Evolutionary conservation across 1,139 yeast genomes (phyloP).

Genomic region (Suhomyces chickasaworum): DNA sequence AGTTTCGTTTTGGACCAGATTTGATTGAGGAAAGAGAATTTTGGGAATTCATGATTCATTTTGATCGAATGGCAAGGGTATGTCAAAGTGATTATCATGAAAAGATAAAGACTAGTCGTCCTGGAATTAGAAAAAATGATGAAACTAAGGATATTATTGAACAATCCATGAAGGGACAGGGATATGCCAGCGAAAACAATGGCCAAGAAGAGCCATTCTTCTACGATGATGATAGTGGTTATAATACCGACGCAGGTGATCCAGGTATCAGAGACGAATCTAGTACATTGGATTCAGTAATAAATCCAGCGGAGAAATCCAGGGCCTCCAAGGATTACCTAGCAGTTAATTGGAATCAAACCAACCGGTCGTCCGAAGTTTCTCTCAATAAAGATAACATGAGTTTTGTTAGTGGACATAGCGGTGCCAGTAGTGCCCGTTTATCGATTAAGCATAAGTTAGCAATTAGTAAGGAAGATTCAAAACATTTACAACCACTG

Average conservation of each 20-base stretch:
- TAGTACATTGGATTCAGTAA: constrained; percentile 7
- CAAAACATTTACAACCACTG: constrained; percentile 3
- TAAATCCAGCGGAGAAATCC: constrained; percentile 2
- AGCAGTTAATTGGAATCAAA: constrained; percentile 1
- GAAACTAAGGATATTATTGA: constrained; percentile 6
- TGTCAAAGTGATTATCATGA: constrained; percentile 14
- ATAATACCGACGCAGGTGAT: constrained; percentile 4
- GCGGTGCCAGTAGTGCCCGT: constrained; percentile 7
- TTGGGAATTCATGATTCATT: constrained; percentile 52
- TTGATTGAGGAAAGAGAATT: constrained; percentile 64
- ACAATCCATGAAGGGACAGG: constrained; percentile 8
- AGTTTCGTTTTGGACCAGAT: constrained; percentile 65
- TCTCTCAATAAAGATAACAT: constrained; percentile 2
- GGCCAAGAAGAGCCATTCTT: neutral
- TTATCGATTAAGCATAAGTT: constrained; percentile 6
- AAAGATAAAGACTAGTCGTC: constrained; percentile 1
- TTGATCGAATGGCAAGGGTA: constrained; percentile 19
- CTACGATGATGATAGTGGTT: constrained; percentile 9
- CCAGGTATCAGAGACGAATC: constrained; percentile 1
- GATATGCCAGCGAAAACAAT: neutral
- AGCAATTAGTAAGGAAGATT: constrained; percentile 2
- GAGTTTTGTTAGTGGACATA: constrained; percentile 9
- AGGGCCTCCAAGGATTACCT: neutral
- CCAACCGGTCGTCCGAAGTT: neutral
- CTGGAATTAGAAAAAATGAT: neutral